phyloP scores from a whole-genome alignment of 129 eudicot genomes.

The Helianthus annuus region DNA sequence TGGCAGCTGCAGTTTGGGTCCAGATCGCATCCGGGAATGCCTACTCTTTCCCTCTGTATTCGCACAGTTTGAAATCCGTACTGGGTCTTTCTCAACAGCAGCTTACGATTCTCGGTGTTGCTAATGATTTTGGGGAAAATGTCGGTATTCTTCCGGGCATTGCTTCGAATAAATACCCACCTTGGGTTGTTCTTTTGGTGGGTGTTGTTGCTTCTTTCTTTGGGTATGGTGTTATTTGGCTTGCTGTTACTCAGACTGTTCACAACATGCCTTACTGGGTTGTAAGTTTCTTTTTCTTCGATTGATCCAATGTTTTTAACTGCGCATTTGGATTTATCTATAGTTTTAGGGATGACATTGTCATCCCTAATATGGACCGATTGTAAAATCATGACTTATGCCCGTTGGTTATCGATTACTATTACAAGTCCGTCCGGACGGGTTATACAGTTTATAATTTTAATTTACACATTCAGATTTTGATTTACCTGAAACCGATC shows the following conservation, averaged over 20 bases:
- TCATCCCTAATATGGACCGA: too few species aligned
- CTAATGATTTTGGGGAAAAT: slow-evolving; percentile 91
- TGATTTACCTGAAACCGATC: too few species aligned
- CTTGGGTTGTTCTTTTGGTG: slow-evolving; percentile 71
- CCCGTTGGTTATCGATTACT: too few species aligned
- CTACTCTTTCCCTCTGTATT: slow-evolving; percentile 72
- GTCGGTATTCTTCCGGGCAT: slow-evolving; percentile 83
- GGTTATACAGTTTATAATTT: too few species aligned
- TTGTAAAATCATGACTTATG: too few species aligned
- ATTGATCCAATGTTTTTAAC: background rate
- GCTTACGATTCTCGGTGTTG: slow-evolving; percentile 82
- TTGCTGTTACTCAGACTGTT: slow-evolving; percentile 79
- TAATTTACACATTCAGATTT: too few species aligned
- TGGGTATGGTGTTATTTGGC: slow-evolving; percentile 92
- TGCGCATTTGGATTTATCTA: background rate
- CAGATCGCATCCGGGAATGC: slow-evolving; percentile 82
- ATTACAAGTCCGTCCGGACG: too few species aligned
- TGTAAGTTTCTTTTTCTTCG: slow-evolving; percentile 41
- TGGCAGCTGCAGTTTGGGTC: slow-evolving; percentile 92
- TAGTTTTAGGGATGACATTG: background rate
- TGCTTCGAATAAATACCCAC: slow-evolving; percentile 79
- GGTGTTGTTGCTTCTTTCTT: slow-evolving; percentile 62
- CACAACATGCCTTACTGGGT: slow-evolving; percentile 80
- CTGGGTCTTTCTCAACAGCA: slow-evolving; percentile 78
- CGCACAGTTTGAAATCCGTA: slow-evolving; percentile 64